Conservation (phyloP, 202 grass and related monocot species). For the Eragrostis tef region DNA sequence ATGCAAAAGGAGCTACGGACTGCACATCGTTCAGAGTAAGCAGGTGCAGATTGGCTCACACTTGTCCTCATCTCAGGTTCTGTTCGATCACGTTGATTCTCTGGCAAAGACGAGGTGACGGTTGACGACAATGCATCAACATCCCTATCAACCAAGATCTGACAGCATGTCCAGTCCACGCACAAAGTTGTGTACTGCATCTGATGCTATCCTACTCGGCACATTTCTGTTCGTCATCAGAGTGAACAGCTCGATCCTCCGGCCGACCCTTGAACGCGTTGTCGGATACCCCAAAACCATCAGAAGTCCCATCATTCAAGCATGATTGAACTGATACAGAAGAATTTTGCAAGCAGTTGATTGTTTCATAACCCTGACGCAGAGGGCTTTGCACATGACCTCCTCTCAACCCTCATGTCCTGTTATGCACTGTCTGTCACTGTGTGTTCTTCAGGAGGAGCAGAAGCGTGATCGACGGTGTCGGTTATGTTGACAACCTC, state of each 20-base stretch:
- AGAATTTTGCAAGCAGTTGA: neutral
- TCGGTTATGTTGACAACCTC: slow-evolving; percentile 16
- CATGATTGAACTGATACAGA: slow-evolving; percentile 41
- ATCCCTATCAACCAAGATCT: slow-evolving; percentile 19
- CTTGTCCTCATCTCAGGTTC: slow-evolving; percentile 16
- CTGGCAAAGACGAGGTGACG: neutral
- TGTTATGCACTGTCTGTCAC: neutral
- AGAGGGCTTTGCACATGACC: slow-evolving; percentile 34
- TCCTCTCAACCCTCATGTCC: neutral
- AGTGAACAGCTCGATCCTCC: slow-evolving; percentile 38
- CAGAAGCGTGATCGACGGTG: neutral
- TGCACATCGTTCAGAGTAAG: neutral
- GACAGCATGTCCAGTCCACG: slow-evolving; percentile 31
- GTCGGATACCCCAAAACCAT: too few relatives aligned
- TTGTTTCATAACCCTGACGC: slow-evolving; percentile 13
- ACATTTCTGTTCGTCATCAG: slow-evolving; percentile 38
- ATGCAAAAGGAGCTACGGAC: neutral
- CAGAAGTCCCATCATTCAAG: slow-evolving; percentile 44
- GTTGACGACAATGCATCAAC: slow-evolving; percentile 33
- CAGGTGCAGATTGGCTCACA: slow-evolving; percentile 13
- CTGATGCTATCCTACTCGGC: slow-evolving; percentile 27
- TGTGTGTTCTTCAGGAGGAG: slow-evolving; percentile 18
- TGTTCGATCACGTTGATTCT: slow-evolving; percentile 49
- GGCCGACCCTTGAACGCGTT: too few relatives aligned
- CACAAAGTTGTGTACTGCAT: slow-evolving; percentile 31